A percentile compares a stretch with the other conserved stretches of the same genome.
These are phyloP conservation scores for Fusarium devonianum DNA, from an alignment of 2,329 filamentous ascomycete species.

Conservation along the genomic window DNA sequence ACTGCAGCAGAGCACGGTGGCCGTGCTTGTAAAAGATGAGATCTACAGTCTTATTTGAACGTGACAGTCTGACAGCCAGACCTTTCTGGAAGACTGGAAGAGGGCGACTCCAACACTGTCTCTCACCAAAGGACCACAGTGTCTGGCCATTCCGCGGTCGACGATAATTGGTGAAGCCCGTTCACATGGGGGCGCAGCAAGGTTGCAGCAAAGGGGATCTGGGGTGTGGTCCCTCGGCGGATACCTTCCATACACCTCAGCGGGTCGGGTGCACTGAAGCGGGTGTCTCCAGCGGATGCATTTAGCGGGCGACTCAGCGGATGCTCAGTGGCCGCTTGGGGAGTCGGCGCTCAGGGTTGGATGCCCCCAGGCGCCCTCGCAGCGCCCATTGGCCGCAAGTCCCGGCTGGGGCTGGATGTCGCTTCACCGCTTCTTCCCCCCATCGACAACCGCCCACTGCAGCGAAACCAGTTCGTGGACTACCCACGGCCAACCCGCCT, in stretches of 20 bases:
- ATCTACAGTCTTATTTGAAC: neutral
- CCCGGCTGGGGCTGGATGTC: constrained; percentile 45
- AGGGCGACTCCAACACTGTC: too few relatives aligned
- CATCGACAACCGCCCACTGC: constrained; percentile 42
- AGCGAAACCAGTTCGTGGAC: constrained; percentile 27
- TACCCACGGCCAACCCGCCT: constrained; percentile 36
- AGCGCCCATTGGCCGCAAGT: constrained; percentile 46
- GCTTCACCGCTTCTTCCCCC: constrained; percentile 51
- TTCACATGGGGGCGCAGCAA: constrained; percentile 34
- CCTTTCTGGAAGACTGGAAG: neutral
- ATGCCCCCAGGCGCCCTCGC: constrained; percentile 41
- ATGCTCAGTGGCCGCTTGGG: constrained; percentile 35
- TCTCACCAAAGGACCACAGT: neutral
- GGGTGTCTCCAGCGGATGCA: constrained; percentile 38
- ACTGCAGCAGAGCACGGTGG: neutral
- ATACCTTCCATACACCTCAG: constrained; percentile 2
- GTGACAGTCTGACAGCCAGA: constrained; percentile 11
- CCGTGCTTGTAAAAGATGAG: constrained; percentile 14
- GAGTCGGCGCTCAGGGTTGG: constrained; percentile 33
- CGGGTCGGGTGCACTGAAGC: constrained; percentile 28
- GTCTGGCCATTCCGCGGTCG: constrained; percentile 3
- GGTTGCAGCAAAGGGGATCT: constrained; percentile 31
- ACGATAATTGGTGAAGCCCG: constrained; percentile 33
- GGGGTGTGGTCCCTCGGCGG: constrained; percentile 30
- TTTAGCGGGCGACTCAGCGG: constrained; percentile 13